These are phyloP conservation scores for Mikania micrantha DNA, from an alignment of 129 eudicot species.

Conservation along the genomic window DNA sequence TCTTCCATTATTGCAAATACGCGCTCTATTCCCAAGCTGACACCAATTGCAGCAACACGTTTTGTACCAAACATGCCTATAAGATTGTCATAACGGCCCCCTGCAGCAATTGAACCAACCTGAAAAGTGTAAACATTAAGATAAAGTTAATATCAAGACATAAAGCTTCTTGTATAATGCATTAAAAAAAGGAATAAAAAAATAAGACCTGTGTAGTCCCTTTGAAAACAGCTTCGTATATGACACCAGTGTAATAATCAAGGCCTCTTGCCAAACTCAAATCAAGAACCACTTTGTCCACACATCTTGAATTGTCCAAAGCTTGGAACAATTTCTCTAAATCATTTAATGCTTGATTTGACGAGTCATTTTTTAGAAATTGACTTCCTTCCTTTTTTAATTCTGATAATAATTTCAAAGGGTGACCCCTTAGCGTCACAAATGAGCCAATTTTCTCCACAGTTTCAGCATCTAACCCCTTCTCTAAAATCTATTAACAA, in stretches of 20 bases:
- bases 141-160: background rate
- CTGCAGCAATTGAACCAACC: slow-evolving; percentile 98
- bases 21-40: slow-evolving; percentile 87
- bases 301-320: slow-evolving; percentile 49
- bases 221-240: slow-evolving; percentile 85
- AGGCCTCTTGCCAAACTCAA: slow-evolving; percentile 96
- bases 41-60: slow-evolving; percentile 81
- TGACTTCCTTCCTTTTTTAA: slow-evolving; percentile 54
- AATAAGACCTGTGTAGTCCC: slow-evolving; percentile 74
- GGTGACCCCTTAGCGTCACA: slow-evolving; percentile 62
- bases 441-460: slow-evolving; percentile 73
- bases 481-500: slow-evolving; percentile 61
- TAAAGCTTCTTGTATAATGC: background rate
- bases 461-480: slow-evolving; percentile 58
- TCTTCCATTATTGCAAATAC: slow-evolving; percentile 90
- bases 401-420: slow-evolving; percentile 53
- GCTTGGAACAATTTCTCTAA: slow-evolving; percentile 74
- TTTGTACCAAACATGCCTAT: slow-evolving; percentile 80
- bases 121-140: slow-evolving; percentile 10
- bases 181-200: background rate
- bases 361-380: slow-evolving; percentile 48
- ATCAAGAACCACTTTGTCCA: slow-evolving; percentile 69
- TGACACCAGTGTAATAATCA: slow-evolving; percentile 95
- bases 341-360: slow-evolving; percentile 64
- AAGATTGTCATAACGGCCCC: slow-evolving; percentile 90